These are phyloP conservation scores for Megacollybia platyphylla DNA, from an alignment of 1,284 basidiomycete genomes.

Conservation along the genomic window DNA sequence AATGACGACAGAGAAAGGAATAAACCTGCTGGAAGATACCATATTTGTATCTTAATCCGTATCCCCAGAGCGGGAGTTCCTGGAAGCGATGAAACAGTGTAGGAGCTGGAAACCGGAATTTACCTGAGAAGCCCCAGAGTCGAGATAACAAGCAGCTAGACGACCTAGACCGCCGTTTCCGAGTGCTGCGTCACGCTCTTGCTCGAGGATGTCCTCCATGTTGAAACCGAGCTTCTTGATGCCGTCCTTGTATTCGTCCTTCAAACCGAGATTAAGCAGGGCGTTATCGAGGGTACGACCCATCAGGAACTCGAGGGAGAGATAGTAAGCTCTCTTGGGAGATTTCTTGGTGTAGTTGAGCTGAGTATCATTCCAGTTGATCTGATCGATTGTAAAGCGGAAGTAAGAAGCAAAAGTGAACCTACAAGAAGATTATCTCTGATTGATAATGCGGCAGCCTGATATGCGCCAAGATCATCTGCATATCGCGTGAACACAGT, in stretches of 20 bases:
- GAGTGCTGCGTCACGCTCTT: constrained; percentile 82
- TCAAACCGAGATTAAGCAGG: constrained; percentile 77
- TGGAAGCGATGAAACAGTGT: constrained; percentile 7
- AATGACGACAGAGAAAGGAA: background rate
- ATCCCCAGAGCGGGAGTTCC: constrained; percentile 69
- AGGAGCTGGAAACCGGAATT: constrained; percentile 8
- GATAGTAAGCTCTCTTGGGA: constrained; percentile 83
- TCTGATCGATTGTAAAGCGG: constrained; percentile 19
- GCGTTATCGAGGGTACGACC: constrained; percentile 84
- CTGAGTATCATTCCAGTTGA: constrained; percentile 76
- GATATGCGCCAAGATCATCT: constrained; percentile 73
- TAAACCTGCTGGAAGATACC: constrained; percentile 81
- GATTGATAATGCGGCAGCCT: constrained; percentile 70
- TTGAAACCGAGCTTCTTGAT: constrained; percentile 72
- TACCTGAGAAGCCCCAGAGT: constrained; percentile 73
- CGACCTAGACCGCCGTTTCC: constrained; percentile 87
- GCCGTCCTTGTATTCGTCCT: constrained; percentile 60
- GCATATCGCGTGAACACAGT: background rate
- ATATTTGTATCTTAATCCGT: constrained; percentile 80
- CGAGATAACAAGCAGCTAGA: constrained; percentile 87
- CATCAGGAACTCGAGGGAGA: constrained; percentile 84
- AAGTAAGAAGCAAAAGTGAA: constrained; percentile 4
- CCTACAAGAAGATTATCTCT: constrained; percentile 75
- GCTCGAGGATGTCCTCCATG: constrained; percentile 75
- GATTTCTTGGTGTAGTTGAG: constrained; percentile 54